Evolutionary conservation across 1,284 basidiomycete genomes (phyloP).

Genomic region (Ustilago tritici): DNA sequence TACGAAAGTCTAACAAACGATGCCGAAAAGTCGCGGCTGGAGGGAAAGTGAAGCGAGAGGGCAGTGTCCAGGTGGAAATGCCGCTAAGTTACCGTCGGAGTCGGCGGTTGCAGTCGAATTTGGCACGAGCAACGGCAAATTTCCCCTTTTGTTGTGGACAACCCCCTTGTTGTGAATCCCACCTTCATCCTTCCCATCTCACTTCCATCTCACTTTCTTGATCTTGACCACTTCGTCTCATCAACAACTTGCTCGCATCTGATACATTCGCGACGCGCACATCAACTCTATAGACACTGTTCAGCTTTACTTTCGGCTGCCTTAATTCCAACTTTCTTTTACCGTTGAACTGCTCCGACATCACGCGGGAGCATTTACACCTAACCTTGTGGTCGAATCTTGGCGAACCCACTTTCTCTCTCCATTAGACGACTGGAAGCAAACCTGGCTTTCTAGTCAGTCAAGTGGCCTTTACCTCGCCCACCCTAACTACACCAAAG

Average conservation of each 20-base stretch:
- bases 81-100: no score
- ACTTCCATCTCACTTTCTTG: neutral
- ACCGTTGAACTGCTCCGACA: neutral
- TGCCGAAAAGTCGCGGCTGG: no score
- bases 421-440: constrained; percentile 9
- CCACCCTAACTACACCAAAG: constrained; percentile 22
- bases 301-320: neutral
- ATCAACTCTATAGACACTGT: neutral
- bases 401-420: neutral
- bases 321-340: neutral
- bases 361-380: neutral
- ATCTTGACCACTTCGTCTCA: neutral
- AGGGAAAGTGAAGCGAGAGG: no score
- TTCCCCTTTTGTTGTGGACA: neutral
- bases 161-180: neutral
- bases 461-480: constrained; percentile 5
- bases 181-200: neutral
- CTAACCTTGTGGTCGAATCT: neutral
- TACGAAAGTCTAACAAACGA: no score
- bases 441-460: constrained; percentile 1
- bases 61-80: no score
- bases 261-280: neutral
- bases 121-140: no score
- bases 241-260: neutral
- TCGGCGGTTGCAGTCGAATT: no score